phyloP scores from a whole-genome alignment of 192 early-diverging fungal genomes.

The Thoreauomyces humboldtii region DNA sequence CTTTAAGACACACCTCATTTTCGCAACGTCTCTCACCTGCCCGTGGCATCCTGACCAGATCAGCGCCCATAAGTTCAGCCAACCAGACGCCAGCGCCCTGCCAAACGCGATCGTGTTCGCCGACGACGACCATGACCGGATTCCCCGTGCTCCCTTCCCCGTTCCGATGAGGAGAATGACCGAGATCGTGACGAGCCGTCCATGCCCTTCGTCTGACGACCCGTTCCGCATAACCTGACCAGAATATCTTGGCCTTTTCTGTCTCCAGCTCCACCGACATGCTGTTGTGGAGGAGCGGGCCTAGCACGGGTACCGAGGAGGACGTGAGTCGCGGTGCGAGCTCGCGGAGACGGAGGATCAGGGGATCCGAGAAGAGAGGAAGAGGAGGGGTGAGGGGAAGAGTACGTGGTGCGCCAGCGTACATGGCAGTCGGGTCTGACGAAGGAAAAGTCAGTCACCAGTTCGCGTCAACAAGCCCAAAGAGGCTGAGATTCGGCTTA shows the following conservation, averaged over 20 bases:
- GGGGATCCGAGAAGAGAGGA: constrained; percentile 22
- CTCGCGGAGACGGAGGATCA: constrained; percentile 24
- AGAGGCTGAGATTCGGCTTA: not conserved
- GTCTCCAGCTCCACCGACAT: constrained; percentile 7
- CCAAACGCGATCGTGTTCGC: not conserved
- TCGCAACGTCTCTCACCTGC: constrained; percentile 1
- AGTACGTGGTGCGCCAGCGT: not conserved
- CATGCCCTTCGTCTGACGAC: not conserved
- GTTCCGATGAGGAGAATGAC: not conserved
- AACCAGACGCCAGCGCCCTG: not conserved
- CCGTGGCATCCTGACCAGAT: not conserved
- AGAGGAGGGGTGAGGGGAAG: constrained; percentile 2
- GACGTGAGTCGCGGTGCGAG: not conserved
- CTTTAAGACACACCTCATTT: not conserved
- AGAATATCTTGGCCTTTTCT: constrained; percentile 23
- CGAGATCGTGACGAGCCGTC: not conserved
- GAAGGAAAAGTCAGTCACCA: not conserved
- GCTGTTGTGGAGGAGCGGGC: constrained; percentile 7
- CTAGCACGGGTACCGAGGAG: not conserved
- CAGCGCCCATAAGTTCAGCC: constrained; percentile 1
- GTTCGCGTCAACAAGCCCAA: too few species aligned
- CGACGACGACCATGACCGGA: constrained; percentile 2
- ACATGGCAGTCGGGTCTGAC: constrained; percentile 5
- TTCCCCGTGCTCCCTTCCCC: too few species aligned
- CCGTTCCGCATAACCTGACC: constrained; percentile 4